Percentiles rank a stretch among this genome's conserved stretches.
Evolutionary conservation across 2,329 filamentous ascomycete genomes (phyloP).

Genomic region (Penicillium janthinellum): DNA sequence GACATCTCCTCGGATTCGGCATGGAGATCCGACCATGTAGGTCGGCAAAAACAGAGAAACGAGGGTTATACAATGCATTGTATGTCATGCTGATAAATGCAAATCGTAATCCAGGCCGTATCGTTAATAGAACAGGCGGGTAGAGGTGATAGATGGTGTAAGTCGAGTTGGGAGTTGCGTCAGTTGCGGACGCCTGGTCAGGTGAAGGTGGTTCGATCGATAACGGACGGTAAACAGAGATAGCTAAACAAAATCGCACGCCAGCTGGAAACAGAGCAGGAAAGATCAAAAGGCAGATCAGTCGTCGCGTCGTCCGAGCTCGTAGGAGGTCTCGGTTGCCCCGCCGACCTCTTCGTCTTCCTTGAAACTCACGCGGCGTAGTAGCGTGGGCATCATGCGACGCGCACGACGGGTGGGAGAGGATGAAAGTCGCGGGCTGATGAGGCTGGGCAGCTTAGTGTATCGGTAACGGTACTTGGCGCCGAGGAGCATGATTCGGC

Average conservation of each 20-base stretch:
- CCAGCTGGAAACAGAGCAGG: neutral
- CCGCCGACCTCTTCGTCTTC: conserved; percentile 43
- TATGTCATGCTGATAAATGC: conserved; percentile 26
- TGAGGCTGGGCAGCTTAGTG: conserved; percentile 32
- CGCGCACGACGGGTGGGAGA: conserved; percentile 41
- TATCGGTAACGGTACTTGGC: conserved; percentile 45
- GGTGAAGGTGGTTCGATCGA: neutral
- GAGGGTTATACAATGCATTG: conserved; percentile 23
- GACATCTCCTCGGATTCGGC: neutral
- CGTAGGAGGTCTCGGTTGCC: conserved; percentile 41
- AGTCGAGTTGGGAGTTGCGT: neutral
- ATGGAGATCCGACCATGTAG: neutral
- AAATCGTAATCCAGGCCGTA: conserved; percentile 31
- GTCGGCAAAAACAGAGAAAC: conserved; percentile 12
- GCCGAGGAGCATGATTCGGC: conserved; percentile 47
- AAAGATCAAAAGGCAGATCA: conserved; percentile 10
- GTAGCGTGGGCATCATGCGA: conserved; percentile 37
- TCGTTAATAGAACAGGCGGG: conserved; percentile 23
- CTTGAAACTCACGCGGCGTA: conserved; percentile 43
- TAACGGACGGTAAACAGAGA: neutral
- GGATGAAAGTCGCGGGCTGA: conserved; percentile 29
- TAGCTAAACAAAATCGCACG: neutral
- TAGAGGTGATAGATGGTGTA: neutral
- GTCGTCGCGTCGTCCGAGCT: conserved; percentile 39
- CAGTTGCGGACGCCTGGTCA: neutral